phyloP scores from a whole-genome alignment of 352 stramenopile species.

The Pythium oligandrum region DNA sequence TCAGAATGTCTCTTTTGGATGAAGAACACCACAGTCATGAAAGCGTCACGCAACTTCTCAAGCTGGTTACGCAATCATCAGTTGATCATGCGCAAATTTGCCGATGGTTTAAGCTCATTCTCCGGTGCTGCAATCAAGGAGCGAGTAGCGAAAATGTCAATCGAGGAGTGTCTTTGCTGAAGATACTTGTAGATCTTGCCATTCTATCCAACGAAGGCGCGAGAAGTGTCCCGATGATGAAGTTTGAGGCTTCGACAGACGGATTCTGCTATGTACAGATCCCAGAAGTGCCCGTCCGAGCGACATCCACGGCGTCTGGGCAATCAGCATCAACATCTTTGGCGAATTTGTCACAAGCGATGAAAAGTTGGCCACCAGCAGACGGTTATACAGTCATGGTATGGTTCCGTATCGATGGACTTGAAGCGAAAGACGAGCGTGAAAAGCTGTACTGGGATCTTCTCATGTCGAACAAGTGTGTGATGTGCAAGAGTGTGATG shows the following conservation, averaged over 20 bases:
- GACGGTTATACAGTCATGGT: constrained; percentile 62
- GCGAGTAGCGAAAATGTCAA: background rate
- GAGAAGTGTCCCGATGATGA: too few species aligned
- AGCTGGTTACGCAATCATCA: constrained; percentile 4
- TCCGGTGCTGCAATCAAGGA: background rate
- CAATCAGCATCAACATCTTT: constrained; percentile 13
- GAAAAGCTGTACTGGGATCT: constrained; percentile 59
- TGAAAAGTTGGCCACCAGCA: constrained; percentile 53
- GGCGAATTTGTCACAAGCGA: constrained; percentile 25
- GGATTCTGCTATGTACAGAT: constrained; percentile 69
- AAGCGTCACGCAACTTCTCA: constrained; percentile 7
- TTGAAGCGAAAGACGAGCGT: constrained; percentile 55
- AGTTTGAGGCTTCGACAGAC: constrained; percentile 46
- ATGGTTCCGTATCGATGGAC: constrained; percentile 58
- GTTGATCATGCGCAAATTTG: constrained; percentile 10
- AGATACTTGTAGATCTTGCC: constrained; percentile 9
- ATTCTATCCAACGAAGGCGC: too few species aligned
- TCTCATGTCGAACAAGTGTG: constrained; percentile 50
- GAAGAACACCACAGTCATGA: too few species aligned
- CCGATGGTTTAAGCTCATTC: constrained; percentile 23
- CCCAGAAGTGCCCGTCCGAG: constrained; percentile 41
- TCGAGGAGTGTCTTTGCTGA: constrained; percentile 4
- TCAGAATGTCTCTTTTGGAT: too few species aligned
- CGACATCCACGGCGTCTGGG: constrained; percentile 2
- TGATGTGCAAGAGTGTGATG: constrained; percentile 41